Percentiles rank a stretch among this genome's conserved stretches.
Conservation (phyloP, 768 basidiomycete species). For the Mycena sanguinolenta region DNA sequence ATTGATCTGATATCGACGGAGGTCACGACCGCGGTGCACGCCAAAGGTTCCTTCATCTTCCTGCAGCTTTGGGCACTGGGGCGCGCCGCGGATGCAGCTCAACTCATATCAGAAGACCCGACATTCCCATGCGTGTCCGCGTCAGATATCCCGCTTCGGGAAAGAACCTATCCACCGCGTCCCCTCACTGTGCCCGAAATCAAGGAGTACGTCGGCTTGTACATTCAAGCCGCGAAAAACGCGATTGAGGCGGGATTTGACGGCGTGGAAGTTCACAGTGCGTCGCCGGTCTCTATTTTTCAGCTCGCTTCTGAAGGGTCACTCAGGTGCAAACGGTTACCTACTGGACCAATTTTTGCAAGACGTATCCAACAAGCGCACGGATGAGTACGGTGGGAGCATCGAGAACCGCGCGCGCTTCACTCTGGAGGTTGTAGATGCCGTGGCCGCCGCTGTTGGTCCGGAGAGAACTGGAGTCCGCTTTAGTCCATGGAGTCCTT, state of each 20-base stretch:
- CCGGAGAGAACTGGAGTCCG: not conserved
- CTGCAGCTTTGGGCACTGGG: not conserved
- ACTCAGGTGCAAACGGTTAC: not conserved
- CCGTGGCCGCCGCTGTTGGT: not conserved
- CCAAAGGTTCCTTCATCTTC: not conserved
- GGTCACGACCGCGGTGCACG: not conserved
- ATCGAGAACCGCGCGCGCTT: not conserved
- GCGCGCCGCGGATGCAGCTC: not conserved
- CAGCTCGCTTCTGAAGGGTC: not conserved
- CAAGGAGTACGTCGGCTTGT: not conserved
- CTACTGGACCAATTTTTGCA: not conserved
- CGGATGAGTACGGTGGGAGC: not conserved
- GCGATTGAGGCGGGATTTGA: not conserved
- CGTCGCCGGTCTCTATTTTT: not conserved
- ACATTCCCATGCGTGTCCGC: not conserved
- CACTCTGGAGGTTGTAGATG: not conserved
- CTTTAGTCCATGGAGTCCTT: not conserved
- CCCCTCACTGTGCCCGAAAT: not conserved
- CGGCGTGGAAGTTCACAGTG: not conserved
- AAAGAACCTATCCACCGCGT: not conserved
- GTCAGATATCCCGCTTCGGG: not conserved
- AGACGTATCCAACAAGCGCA: not conserved
- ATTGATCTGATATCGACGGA: not conserved
- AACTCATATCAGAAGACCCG: not conserved
- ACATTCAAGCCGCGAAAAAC: not conserved